phyloP scores from a whole-genome alignment of 2,329 filamentous ascomycete species.

The Aspergillus fischeri region DNA sequence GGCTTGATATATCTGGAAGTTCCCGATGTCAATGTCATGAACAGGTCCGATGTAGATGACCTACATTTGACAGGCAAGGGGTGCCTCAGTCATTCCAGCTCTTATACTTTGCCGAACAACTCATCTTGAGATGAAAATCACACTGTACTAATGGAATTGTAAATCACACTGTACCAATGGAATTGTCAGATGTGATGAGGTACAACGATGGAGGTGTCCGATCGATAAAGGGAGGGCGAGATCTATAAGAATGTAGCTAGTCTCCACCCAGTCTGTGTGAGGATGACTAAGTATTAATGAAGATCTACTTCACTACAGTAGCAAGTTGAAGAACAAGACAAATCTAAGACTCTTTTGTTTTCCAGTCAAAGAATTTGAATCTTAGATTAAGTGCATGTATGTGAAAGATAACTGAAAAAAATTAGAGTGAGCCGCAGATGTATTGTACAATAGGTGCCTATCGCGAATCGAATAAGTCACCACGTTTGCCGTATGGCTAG shows the following conservation, averaged over 20 bases:
- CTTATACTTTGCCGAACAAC: neutral
- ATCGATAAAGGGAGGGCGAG: neutral
- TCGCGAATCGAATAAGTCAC: neutral
- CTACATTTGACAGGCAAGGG: neutral
- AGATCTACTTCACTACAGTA: neutral
- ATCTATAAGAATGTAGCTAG: neutral
- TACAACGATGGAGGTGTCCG: neutral
- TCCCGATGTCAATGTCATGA: neutral
- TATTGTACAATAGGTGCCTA: constrained; percentile 16
- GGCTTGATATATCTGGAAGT: neutral
- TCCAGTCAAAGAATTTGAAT: neutral
- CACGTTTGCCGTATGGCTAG: neutral
- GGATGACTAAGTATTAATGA: neutral
- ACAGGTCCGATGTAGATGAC: neutral
- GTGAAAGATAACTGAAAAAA: neutral
- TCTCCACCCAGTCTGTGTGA: neutral
- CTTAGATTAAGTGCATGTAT: neutral
- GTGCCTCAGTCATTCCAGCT: neutral
- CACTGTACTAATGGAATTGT: too few species aligned
- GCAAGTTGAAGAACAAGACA: neutral
- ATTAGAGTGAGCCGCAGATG: constrained; percentile 1
- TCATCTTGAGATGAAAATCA: neutral
- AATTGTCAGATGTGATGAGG: neutral
- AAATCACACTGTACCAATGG: neutral
- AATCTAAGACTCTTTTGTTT: neutral